These are phyloP conservation scores for Exophiala viscosa DNA, from an alignment of 2,329 filamentous ascomycete genomes.

Conservation along the genomic window DNA sequence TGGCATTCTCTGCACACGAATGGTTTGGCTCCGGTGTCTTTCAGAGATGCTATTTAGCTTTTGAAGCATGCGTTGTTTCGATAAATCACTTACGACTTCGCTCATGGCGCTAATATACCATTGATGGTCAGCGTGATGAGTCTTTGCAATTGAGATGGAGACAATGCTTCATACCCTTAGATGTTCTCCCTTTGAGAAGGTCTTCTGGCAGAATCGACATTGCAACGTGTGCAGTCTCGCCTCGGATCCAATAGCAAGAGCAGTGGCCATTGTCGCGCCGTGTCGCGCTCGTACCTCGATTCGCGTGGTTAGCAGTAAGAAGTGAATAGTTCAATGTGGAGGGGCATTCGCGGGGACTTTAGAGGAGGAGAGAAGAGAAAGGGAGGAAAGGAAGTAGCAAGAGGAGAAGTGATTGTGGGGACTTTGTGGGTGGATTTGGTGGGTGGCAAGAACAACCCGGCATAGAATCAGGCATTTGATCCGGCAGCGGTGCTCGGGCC, in stretches of 20 bases:
- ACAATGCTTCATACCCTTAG: constrained; percentile 32
- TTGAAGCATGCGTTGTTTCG: background rate
- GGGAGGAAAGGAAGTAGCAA: background rate
- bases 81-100: constrained; percentile 37
- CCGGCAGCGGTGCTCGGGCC: too few relatives aligned
- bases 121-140: too few relatives aligned
- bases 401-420: background rate
- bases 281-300: background rate
- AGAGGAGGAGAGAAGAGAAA: background rate
- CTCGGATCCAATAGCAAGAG: background rate
- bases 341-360: background rate
- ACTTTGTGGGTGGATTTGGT: background rate
- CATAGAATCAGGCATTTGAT: too few relatives aligned
- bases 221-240: constrained; percentile 25
- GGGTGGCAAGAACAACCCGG: background rate
- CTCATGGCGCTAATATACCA: constrained; percentile 39
- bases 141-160: background rate
- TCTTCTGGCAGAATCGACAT: constrained; percentile 40
- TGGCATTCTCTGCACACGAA: constrained; percentile 41
- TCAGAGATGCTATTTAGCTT: background rate
- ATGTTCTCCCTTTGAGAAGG: constrained; percentile 43
- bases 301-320: background rate
- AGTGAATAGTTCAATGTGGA: background rate
- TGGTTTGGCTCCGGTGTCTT: constrained; percentile 42
- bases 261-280: too few relatives aligned